Conservation (phyloP, 2,329 filamentous ascomycete species). For the Colletotrichum zoysiae region DNA sequence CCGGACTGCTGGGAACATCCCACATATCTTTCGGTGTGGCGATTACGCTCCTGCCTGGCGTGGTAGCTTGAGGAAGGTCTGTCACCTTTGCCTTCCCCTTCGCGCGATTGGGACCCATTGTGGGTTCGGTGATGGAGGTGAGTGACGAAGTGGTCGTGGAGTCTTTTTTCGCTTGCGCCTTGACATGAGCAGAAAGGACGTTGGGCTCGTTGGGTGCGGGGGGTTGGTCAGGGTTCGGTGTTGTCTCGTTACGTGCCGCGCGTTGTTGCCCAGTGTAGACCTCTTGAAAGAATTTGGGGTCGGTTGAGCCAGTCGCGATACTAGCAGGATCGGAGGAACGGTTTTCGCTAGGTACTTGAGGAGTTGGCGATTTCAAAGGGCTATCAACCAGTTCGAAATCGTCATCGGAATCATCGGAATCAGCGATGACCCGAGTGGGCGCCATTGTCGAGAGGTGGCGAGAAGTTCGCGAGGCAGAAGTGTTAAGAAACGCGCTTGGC, state of each 20-base stretch:
- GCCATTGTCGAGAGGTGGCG: conserved; percentile 38
- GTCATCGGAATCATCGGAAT: conserved; percentile 43
- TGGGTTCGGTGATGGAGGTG: conserved; percentile 49
- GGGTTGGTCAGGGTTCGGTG: not conserved
- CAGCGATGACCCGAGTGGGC: conserved; percentile 39
- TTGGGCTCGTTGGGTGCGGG: not conserved
- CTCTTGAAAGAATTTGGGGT: conserved; percentile 61
- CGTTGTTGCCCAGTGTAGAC: conserved; percentile 62
- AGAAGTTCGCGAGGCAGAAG: conserved; percentile 7
- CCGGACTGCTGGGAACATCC: conserved; percentile 60
- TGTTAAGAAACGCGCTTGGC: conserved; percentile 3
- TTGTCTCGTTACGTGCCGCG: conserved; percentile 39
- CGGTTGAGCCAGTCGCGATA: conserved; percentile 57
- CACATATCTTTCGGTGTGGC: conserved; percentile 51
- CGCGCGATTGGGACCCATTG: conserved; percentile 15
- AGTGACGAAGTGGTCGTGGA: conserved; percentile 40
- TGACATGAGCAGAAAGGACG: not conserved
- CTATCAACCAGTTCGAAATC: conserved; percentile 20
- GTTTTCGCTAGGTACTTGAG: conserved; percentile 5
- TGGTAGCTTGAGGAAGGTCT: conserved; percentile 52
- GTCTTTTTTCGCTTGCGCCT: conserved; percentile 6
- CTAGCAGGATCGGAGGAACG: conserved; percentile 47
- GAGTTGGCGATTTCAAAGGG: conserved; percentile 31
- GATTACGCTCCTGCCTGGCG: conserved; percentile 46
- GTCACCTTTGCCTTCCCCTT: conserved; percentile 32